Base-by-base conservation (phyloP, 2,329 filamentous ascomycete genomes). In the Penicillium sp. region DNA sequence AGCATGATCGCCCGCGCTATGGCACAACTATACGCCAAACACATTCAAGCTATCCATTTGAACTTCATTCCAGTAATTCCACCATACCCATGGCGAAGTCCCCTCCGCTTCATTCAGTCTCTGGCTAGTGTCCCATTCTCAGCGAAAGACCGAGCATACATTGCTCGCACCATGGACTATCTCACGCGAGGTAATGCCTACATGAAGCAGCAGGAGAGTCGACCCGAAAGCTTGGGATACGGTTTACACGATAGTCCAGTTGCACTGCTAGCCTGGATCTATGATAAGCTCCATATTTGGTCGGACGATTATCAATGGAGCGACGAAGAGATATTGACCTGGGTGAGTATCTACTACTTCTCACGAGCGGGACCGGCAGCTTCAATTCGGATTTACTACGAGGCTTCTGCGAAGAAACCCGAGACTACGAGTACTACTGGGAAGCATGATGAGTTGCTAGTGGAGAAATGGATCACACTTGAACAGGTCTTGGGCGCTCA, bases 211-310 rank as follows among this genome's bases (percentile, higher is more conserved):
- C 89, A 92, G 68, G 77, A 79, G 13, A 92, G 90, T 0, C 88
- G 89, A 60, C 91, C 91, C 0, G 87, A 91, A 56, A 94, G 91
- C 0, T 72, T 93, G 0, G 88, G 88, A 0, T 91, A 91, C 70
- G 87, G 82, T 0, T 80, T 93, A 3, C 82, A 85, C 0, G 90
- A 93, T 72, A 88, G 85, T 7, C 91, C 91, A 0, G 85, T 91
- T 0, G 89, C 85, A 0, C 78, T 92, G 3, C 80, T 94, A 1
- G 86, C 89, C 0, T 95, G 91, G 91, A 88, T 94, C 37, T 91
- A 91, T 67, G 91, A 94, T 77, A 94, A 94, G 73, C 78, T 94
- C 40, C 86, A 89, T 67, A 88, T 91, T 68, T 94, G 91, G 91
- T 88, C 88, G 0, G 90, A 93, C 69, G 70, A 68, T 0, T 92